Conservation (phyloP, 1,284 basidiomycete species). For the Leccinum fuscescens region DNA sequence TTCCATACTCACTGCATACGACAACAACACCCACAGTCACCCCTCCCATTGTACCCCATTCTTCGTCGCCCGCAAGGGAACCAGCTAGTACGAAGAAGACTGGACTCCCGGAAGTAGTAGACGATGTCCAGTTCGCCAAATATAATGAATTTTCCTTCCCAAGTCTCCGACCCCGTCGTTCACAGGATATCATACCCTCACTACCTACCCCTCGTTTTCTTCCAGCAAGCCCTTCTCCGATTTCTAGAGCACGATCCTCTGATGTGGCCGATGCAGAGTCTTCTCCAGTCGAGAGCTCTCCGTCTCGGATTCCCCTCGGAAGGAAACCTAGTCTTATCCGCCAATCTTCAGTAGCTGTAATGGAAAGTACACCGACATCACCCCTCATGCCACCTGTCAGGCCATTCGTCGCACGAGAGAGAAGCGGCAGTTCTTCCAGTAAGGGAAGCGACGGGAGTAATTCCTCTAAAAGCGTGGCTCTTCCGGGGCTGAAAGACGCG, state of each 20-base stretch:
- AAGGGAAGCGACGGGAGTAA: slow-evolving; percentile 35
- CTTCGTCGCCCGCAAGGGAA: slow-evolving; percentile 30
- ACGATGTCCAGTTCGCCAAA: slow-evolving; percentile 46
- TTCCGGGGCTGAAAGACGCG: slow-evolving; percentile 69
- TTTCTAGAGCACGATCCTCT: slow-evolving; percentile 51
- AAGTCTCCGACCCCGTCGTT: slow-evolving; percentile 34
- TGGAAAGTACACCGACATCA: slow-evolving; percentile 36
- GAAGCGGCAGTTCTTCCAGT: slow-evolving; percentile 48
- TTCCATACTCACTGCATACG: slow-evolving; percentile 23
- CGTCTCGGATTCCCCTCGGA: slow-evolving; percentile 10
- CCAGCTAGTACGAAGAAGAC: slow-evolving; percentile 16
- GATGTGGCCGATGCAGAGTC: slow-evolving; percentile 43
- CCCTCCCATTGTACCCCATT: slow-evolving; percentile 30
- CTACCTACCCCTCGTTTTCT: slow-evolving; percentile 35
- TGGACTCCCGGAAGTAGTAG: slow-evolving; percentile 23
- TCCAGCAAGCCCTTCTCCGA: slow-evolving; percentile 31
- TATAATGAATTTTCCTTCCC: slow-evolving; percentile 58
- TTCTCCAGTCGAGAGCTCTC: slow-evolving; percentile 15
- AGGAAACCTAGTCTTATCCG: slow-evolving; percentile 44
- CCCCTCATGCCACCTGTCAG: slow-evolving; percentile 43
- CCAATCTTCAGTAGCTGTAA: slow-evolving; percentile 45
- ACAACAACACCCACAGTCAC: slow-evolving; percentile 32
- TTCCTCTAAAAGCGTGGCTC: slow-evolving; percentile 36
- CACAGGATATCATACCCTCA: slow-evolving; percentile 48
- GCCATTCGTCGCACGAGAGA: slow-evolving; percentile 45